Evolutionary conservation across 1,284 basidiomycete species (phyloP), one percentile per base, ranked within the genome.

Genomic region (Puccinia polysora): DNA sequence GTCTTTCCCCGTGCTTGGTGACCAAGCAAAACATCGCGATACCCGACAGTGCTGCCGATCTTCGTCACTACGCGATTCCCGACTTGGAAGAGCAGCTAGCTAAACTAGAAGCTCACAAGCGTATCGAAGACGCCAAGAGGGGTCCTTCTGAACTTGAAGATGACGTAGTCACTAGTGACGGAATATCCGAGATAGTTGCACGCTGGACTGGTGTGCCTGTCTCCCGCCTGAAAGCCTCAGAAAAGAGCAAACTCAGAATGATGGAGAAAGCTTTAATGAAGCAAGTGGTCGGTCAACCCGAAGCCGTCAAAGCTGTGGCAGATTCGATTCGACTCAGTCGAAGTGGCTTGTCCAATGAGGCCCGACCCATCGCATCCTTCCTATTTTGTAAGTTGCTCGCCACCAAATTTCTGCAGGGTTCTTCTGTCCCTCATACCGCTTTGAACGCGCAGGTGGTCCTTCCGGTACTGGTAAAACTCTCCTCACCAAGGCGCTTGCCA

Each of bases 51-150:
- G 68, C 79, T 4, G 92, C 92, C 65, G 95, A 97, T 79, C 82
- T 97, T 74, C 87, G 89, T 68, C 96, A 93, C 81, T 92, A 90
- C 78, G 93, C 93, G 10, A 85, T 98, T 50, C 95, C 96, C 14
- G 91, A 97, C 77, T 83, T 95, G n/a, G 87, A 92, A 79, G 81
- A 83, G 68, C 87, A 87, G 60, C 84, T 97, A 73, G 80, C 80
- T 68, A 77, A 80, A 73, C 80, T 85, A 40, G 84, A 85, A 77
- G 76, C 77, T 10, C 78, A 80, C 47, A 84, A 83, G 76, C 82
- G 83, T 74, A 80, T 79, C 53, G 82, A 82, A 72, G 78, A 78
- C 50, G 78, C 76, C 50, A 75, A 81, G 76, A 75, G 78, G 74
- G 76, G 80, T 1, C 74, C 74, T 1, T 76, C 76, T 10, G 53